Evolutionary conservation across 2,329 filamentous ascomycete species (phyloP).

Genomic region (Trichoderma koningiopsis): DNA sequence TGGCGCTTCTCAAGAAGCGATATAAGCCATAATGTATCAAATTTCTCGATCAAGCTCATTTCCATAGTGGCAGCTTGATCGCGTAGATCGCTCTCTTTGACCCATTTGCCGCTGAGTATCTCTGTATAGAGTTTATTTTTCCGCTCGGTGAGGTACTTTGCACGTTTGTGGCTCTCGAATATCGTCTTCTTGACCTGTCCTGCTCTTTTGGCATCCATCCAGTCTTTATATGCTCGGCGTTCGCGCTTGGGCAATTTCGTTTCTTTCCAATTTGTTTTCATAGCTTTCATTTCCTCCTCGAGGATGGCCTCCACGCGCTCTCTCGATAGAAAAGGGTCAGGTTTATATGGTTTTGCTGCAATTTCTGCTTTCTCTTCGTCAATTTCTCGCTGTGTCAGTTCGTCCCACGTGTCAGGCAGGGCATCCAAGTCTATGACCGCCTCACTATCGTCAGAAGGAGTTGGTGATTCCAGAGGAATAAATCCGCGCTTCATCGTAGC

Average conservation of each 20-base stretch:
- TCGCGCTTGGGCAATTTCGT: constrained; percentile 58
- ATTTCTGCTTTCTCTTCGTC: constrained; percentile 45
- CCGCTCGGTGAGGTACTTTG: constrained; percentile 50
- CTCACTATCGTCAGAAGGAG: constrained; percentile 33
- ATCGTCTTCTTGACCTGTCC: constrained; percentile 45
- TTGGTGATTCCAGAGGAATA: constrained; percentile 27
- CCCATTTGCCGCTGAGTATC: constrained; percentile 57
- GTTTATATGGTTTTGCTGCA: constrained; percentile 25
- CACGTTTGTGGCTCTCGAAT: constrained; percentile 44
- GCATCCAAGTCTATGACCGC: constrained; percentile 49
- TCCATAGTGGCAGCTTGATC: constrained; percentile 63
- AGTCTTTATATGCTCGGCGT: constrained; percentile 60
- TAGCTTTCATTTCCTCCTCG: constrained; percentile 53
- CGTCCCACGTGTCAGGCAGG: constrained; percentile 46
- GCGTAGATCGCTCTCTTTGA: constrained; percentile 53
- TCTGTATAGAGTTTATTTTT: constrained; percentile 58
- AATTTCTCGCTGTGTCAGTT: constrained; percentile 63
- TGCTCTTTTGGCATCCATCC: constrained; percentile 57
- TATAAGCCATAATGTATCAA: constrained; percentile 56
- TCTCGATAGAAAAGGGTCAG: constrained; percentile 37
- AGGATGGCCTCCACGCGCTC: constrained; percentile 57
- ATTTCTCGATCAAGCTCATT: constrained; percentile 62
- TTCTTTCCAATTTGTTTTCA: constrained; percentile 59
- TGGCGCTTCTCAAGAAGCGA: constrained; percentile 46
- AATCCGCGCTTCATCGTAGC: constrained; percentile 25